Evolutionary conservation across 75 land plant species (phyloP), one percentile per base, ranked within the genome.

Genomic region (Gnetum montanum): DNA sequence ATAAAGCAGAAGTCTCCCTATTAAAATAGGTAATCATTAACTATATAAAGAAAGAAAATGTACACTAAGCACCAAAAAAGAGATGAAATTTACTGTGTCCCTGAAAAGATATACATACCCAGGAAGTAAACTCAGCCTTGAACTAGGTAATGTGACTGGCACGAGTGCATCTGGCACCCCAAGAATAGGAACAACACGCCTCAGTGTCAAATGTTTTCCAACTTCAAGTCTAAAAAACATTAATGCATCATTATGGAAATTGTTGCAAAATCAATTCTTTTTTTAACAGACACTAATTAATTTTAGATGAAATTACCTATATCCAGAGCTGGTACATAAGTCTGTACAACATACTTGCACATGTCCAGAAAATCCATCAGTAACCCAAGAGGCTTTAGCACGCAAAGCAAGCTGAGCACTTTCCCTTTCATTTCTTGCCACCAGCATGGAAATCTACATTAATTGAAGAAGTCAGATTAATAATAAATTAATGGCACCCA

Each of bases 161-260:
- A 94, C 91, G 43, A 94, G 85, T 34, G 98, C 98, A 94, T 94
- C 98, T 44, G 98, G 98, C 33, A 94, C 98, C 63, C 98, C 96
- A 60, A 94, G 80, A 45, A 94, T 72, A 16, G 98, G 88, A 31
- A 86, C 83, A 45, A 94, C 91, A 44, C 74, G 82, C 28, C 96
- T 60, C 36, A 89, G 7, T 20, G 73, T 82, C 63, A 90, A 59
- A 31, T 76, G 75, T 57, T 78, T 70, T 35, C 97, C 97, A 69
- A 72, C 81, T 62, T 69, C 71, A 59, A 94, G 72, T 59, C 96
- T 94, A 80, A n/a, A n/a, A n/a, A n/a, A n/a, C n/a, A n/a, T n/a
- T n/a, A 43, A 34, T 34, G 38, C 43, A 47, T 12, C 43, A 55
- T 24, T 7, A 34, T 50, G 2, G 65, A 55, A 26, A 57, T 10